Conservation (phyloP, 23 red algal genomes). For the Agarophyton chilense region DNA sequence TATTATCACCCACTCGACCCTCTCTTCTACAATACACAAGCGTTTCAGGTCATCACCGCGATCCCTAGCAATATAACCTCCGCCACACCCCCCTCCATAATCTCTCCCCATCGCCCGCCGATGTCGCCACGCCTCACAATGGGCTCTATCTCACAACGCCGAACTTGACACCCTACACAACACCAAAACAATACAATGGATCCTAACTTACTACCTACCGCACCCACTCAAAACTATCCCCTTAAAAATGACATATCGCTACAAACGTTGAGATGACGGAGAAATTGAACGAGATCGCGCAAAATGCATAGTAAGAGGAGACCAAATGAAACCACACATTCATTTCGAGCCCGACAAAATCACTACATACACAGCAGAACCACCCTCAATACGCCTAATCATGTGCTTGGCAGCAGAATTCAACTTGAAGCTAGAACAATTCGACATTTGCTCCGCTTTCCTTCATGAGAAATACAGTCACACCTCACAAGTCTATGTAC, state of each 20-base stretch:
- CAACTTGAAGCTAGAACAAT: constrained; percentile 12
- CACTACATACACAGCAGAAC: constrained; percentile 18
- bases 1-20: constrained; percentile 10
- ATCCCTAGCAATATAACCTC: neutral
- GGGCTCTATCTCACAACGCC: constrained; percentile 1
- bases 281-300: neutral
- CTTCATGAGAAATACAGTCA: constrained; percentile 21
- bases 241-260: constrained; percentile 17
- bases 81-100: neutral
- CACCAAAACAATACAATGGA: constrained; percentile 4
- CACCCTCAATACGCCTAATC: neutral
- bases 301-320: neutral
- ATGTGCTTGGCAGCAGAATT: neutral
- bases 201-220: too few species aligned
- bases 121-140: constrained; percentile 36
- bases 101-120: neutral
- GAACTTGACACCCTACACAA: constrained; percentile 37
- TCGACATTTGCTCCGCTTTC: constrained; percentile 37
- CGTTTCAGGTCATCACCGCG: neutral
- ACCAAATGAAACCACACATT: constrained; percentile 5
- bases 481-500: neutral
- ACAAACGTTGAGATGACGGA: neutral
- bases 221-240: neutral
- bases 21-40: neutral
- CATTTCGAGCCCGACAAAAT: constrained; percentile 12